Evolutionary conservation across 352 stramenopile genomes (phyloP).

Genomic region (Phytophthora meadii): DNA sequence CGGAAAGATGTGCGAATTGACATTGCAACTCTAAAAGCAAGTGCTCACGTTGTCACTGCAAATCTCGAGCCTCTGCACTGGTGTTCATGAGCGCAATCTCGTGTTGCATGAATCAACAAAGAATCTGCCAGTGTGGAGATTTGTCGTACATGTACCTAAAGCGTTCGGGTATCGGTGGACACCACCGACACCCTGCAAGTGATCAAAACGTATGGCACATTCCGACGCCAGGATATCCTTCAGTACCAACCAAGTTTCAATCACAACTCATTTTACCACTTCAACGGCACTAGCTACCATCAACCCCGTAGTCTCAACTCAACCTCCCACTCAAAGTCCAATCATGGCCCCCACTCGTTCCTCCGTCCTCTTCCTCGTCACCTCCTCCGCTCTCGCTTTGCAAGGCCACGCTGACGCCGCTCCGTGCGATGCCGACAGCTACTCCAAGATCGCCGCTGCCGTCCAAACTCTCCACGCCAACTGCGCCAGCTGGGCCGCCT

Average conservation of each 20-base stretch:
- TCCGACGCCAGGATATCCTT: too few species aligned
- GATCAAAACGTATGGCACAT: too few species aligned
- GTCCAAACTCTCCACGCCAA: conserved; percentile 13
- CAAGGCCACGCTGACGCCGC: conserved; percentile 3
- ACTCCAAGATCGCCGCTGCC: conserved; percentile 1
- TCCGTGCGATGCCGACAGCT: conserved; percentile 1
- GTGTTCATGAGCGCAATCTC: not conserved
- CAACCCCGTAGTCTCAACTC: not conserved
- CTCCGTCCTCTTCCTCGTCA: not conserved
- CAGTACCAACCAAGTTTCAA: too few species aligned
- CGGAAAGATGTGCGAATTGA: not conserved
- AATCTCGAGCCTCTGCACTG: too few species aligned
- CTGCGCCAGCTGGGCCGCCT: conserved; percentile 18
- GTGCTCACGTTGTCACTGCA: too few species aligned
- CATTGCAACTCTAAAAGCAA: not conserved
- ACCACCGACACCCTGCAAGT: too few species aligned
- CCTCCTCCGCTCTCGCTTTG: not conserved
- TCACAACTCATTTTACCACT: too few species aligned
- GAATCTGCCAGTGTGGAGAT: too few species aligned
- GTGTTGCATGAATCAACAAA: too few species aligned
- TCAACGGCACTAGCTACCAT: not conserved
- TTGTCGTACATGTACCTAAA: not conserved
- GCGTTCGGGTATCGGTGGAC: not conserved
- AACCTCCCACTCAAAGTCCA: not conserved
- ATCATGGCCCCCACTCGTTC: conserved; percentile 9